Evolutionary conservation across 163 green algal species (phyloP), one percentile per base, ranked within the genome.

Genomic region (Smithsoniella earleae): DNA sequence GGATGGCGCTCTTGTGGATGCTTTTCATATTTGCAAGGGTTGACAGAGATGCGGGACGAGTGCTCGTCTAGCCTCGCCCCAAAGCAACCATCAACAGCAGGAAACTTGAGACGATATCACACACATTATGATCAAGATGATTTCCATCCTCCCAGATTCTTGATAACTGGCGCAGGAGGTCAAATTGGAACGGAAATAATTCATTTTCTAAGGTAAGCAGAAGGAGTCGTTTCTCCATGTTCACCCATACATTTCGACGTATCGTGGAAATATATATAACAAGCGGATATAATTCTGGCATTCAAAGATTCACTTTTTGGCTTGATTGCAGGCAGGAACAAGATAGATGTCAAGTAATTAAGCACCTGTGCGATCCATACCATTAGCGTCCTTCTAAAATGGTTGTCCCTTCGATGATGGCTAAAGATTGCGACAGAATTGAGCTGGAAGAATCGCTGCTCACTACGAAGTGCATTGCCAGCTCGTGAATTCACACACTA

Each of bases 101-200:
- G 40, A 13, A 10, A 49, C 40, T 49, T 49, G 10, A 49, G 40
- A 49, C 10, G 10, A 49, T 22, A 13, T 49, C 13, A 22, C 13
- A 49, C 13, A 49, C 10, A 66, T 38, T 28, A 66, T 43, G 4
- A 66, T n/a, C 16, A 8, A 5, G 55, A 72, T 13, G 43, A n/a
- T n/a, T n/a, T n/a, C n/a, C n/a, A 63, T 45, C 36, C 66, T 3
- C 76, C 76, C 6, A 77, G 66, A 33, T 79, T 85, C n/a, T 63
- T 87, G 0, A 79, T 87, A n/a, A 87, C 82, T 16, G 82, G 82
- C 4, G 77, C 82, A 25, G 74, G 46, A 22, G 82, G 82, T 2
- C 82, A 87, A 75, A 78, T 87, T 45, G 82, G 82, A 30, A 62
- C 58, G 22, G 79, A 85, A 75, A 58, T 87, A n/a, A 74, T 84